Evolutionary conservation across 1,284 basidiomycete genomes (phyloP), one percentile per base, ranked within the genome.

Genomic region (Ustilago hordei): DNA sequence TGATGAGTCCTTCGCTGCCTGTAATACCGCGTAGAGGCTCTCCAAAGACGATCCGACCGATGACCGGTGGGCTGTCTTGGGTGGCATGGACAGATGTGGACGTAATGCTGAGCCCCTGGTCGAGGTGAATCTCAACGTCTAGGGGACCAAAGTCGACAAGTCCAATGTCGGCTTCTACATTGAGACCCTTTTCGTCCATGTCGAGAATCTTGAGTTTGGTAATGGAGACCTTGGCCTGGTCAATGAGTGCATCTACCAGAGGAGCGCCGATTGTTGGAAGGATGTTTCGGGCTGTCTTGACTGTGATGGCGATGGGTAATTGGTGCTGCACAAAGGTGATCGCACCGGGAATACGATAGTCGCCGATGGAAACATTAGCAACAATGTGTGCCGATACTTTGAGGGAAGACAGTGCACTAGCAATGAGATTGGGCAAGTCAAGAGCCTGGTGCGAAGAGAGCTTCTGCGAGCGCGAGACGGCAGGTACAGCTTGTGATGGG

Each of bases 221-320:
- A 23, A 83, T 64, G 31, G 72, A 67, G 12, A 83, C 64, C 31
- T 48, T 63, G 23, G 72, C 80, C 39, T 76, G 78, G 9, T 83
- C 78, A 31, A 81, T 67, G 6, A 83, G 66, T 3, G 67, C 69
- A 45, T 67, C 72, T 36, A 83, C 75, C 19, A 83, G 62, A 9
- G 81, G 81, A 12, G 72, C 66, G 3, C 80, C 78, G 4, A 83
- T 60, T 1, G 66, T 59, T 12, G 81, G 80, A 3, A 83, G 55
- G 23, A 83, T 70, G 34, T 38, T 66, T n/a, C 78, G 39, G 2
- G 80, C 71, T 34, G 80, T 81, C 50, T 78, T 72, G 36, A 67
- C 65, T 3, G 78, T 78, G 55, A 83, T 75, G 17, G 80, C 78
- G 47, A 83, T 81, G 56, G 81, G 78, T 36, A 83, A 56, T 58